Percentiles rank a stretch among this genome's conserved stretches.
Evolutionary conservation across 441 rosid species (phyloP).

Genomic region (Pelargonium citronellum): DNA sequence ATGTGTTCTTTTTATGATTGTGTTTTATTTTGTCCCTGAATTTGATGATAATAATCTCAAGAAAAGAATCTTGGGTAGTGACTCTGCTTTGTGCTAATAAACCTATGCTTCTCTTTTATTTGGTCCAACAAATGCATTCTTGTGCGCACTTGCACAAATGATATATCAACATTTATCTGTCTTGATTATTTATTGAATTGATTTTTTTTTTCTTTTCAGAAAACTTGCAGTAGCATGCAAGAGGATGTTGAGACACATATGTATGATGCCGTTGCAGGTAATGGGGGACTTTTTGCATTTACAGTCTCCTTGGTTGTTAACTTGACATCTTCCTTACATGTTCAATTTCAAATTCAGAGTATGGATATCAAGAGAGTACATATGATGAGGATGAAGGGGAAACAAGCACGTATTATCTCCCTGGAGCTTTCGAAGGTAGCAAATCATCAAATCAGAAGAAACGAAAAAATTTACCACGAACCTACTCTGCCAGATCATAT

Average conservation of each 20-base stretch:
- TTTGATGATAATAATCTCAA: background rate
- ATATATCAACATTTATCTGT: constrained; percentile 10
- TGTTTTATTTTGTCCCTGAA: constrained; percentile 12
- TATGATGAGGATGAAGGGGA: constrained; percentile 92
- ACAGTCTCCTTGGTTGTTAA: constrained; percentile 20
- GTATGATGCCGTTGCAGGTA: constrained; percentile 73
- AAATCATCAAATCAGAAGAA: constrained; percentile 64
- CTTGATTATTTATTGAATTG: background rate
- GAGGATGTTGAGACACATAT: constrained; percentile 85
- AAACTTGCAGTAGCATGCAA: constrained; percentile 64
- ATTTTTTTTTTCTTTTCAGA: constrained; percentile 32
- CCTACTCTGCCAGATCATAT: constrained; percentile 53
- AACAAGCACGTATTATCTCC: constrained; percentile 65
- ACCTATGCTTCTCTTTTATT: background rate
- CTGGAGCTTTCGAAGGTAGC: constrained; percentile 54
- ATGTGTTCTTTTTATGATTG: constrained; percentile 16
- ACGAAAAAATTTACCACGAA: constrained; percentile 47
- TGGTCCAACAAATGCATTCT: background rate
- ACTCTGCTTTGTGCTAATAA: background rate
- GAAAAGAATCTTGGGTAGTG: background rate
- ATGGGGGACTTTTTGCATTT: constrained; percentile 15
- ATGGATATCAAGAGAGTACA: constrained; percentile 47
- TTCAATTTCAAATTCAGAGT: constrained; percentile 40
- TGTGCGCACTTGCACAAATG: background rate
- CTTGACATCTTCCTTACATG: constrained; percentile 24